Evolutionary conservation across 148 eudicot genomes (phyloP), one percentile per base, ranked within the genome.

Genomic region (Camellia sinensis): DNA sequence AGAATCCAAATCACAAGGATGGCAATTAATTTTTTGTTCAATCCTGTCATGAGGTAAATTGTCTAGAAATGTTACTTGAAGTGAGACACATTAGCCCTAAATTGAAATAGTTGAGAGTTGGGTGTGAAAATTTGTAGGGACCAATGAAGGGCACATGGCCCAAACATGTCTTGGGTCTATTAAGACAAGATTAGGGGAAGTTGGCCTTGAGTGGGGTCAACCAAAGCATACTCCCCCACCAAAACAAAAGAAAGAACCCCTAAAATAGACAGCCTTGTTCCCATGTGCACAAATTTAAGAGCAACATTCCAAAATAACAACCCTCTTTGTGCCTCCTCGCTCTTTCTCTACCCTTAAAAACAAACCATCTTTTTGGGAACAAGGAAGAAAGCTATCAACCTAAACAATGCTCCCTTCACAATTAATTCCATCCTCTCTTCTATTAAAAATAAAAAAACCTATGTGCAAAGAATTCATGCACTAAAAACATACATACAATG

Each of bases 251-350:
- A 85, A 85, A 84, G 45, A 48, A 76, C 66, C 67, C 75, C 84
- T 63, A 64, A 79, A 88, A 81, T 73, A 85, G 86, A 81, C 88
- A 86, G 71, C 74, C 79, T 84, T 57, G 81, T 86, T 81, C 73
- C 82, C 92, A 91, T 89, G 92, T 91, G 92, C 83, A 17, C 69
- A 75, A 76, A 87, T 83, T 91, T 78, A 91, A 91, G 88, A 77
- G 89, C 91, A 79, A 84, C 80, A 78, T 87, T 87, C 87, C 89
- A 87, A 87, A 82, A 50, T 56, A 71, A 73, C 85, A 78, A 82
- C 82, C 64, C 85, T 75, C 72, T 74, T 67, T 56, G 68, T 85
- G 83, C 85, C 78, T 52, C 10, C 60, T 13, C 79, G 46, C 41
- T 22, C 79, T 54, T 10, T 44, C 82, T 37, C 77, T 75, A 21